These are phyloP conservation scores for Sclerotinia borealis DNA, from an alignment of 2,329 filamentous ascomycete genomes.

Conservation along the genomic window DNA sequence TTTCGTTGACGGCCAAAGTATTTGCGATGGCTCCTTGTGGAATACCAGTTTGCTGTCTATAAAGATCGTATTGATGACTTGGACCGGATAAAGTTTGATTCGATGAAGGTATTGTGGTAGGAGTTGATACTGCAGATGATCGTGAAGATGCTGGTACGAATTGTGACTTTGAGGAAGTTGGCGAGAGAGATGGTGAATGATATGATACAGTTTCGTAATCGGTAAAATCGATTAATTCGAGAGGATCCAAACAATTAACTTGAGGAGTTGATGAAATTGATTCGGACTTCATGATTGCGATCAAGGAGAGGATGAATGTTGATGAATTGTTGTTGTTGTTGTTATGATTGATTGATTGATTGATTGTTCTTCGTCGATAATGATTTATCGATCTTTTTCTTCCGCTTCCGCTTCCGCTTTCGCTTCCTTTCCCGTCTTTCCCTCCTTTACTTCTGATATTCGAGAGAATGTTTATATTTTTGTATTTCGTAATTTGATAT, in stretches of 20 bases:
- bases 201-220: slow-evolving; percentile 58
- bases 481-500: too few relatives aligned
- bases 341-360: background rate
- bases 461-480: too few relatives aligned
- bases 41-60: slow-evolving; percentile 92
- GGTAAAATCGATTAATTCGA: slow-evolving; percentile 56
- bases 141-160: slow-evolving; percentile 38
- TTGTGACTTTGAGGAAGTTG: slow-evolving; percentile 46
- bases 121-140: slow-evolving; percentile 44
- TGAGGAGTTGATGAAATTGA: slow-evolving; percentile 18
- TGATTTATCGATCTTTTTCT: background rate
- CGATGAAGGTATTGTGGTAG: slow-evolving; percentile 45
- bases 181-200: slow-evolving; percentile 55
- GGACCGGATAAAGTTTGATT: slow-evolving; percentile 63
- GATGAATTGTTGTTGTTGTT: background rate
- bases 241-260: slow-evolving; percentile 29
- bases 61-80: slow-evolving; percentile 91
- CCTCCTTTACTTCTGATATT: too few relatives aligned
- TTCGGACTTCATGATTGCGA: slow-evolving; percentile 3
- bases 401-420: background rate
- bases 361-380: background rate
- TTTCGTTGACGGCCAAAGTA: slow-evolving; percentile 71
- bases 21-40: slow-evolving; percentile 77
- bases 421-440: background rate
- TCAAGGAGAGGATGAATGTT: background rate